These are phyloP conservation scores for Malus fusca DNA, from an alignment of 306 rosid species.

Conservation along the genomic window DNA sequence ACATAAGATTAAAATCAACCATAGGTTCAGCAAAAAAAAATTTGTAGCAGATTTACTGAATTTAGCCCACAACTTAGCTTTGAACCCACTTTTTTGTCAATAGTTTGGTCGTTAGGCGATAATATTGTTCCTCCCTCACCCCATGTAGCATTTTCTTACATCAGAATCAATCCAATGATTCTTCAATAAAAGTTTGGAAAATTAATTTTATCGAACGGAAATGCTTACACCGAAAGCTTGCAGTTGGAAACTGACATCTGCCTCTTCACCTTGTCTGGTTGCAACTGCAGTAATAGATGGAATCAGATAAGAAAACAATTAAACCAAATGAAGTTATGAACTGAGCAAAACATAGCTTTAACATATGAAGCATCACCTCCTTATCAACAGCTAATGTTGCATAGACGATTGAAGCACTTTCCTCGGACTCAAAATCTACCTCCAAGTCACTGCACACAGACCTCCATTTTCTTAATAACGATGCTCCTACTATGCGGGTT, in stretches of 20 bases:
- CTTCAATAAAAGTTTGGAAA: background rate
- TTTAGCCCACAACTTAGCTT: background rate
- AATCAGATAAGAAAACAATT: slow-evolving; percentile 12
- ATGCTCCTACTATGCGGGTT: background rate
- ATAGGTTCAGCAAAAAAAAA: background rate
- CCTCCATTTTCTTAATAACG: background rate
- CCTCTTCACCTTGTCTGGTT: slow-evolving; percentile 85
- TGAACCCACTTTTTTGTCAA: no score
- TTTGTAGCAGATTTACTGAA: background rate
- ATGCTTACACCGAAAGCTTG: slow-evolving; percentile 68
- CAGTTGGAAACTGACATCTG: slow-evolving; percentile 53
- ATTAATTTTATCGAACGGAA: background rate
- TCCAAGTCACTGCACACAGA: slow-evolving; percentile 63
- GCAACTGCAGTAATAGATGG: slow-evolving; percentile 53
- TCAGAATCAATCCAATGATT: background rate
- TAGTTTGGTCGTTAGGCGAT: background rate
- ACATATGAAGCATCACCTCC: slow-evolving; percentile 47
- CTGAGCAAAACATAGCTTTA: background rate
- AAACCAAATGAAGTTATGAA: background rate
- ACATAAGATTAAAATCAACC: background rate
- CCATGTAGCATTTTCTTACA: background rate
- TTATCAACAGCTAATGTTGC: slow-evolving; percentile 68
- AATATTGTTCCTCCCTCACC: background rate
- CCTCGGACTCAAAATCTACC: slow-evolving; percentile 59
- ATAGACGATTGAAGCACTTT: slow-evolving; percentile 59